These are phyloP conservation scores for Lasiodiplodia gonubiensis DNA, from an alignment of 2,329 filamentous ascomycete species.

Conservation along the genomic window DNA sequence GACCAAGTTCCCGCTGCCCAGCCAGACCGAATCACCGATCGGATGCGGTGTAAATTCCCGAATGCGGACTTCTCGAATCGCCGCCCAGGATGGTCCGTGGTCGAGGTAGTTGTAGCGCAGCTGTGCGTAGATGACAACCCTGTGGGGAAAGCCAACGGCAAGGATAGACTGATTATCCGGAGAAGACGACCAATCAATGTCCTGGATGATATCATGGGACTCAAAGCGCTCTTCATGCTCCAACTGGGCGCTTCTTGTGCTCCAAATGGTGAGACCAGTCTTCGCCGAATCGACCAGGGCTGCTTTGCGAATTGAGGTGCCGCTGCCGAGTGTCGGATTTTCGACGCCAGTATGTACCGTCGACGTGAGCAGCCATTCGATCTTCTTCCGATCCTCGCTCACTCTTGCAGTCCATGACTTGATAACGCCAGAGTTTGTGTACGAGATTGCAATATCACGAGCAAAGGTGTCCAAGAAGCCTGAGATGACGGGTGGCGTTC, in stretches of 20 bases:
- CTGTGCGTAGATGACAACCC: conserved; percentile 81
- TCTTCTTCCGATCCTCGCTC: conserved; percentile 61
- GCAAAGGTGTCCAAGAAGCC: conserved; percentile 87
- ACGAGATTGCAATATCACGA: conserved; percentile 84
- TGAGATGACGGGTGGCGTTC: conserved; percentile 71
- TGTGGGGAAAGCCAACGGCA: conserved; percentile 89
- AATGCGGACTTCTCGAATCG: conserved; percentile 81
- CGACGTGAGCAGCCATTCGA: conserved; percentile 84
- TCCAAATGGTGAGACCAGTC: conserved; percentile 87
- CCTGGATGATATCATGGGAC: conserved; percentile 75
- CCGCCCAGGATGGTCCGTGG: conserved; percentile 85
- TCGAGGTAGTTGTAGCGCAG: conserved; percentile 92
- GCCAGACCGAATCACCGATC: conserved; percentile 92
- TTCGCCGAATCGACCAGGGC: conserved; percentile 77
- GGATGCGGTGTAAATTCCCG: conserved; percentile 83
- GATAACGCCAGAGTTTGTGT: conserved; percentile 74
- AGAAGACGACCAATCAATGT: conserved; percentile 93
- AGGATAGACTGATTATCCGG: conserved; percentile 87
- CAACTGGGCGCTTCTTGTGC: conserved; percentile 78
- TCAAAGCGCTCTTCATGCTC: conserved; percentile 81
- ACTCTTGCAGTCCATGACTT: conserved; percentile 86
- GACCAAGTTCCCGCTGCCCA: conserved; percentile 81
- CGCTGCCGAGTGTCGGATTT: conserved; percentile 78
- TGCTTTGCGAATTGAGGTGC: conserved; percentile 84
- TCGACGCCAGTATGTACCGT: conserved; percentile 78